Base-by-base conservation (phyloP, 2,329 filamentous ascomycete species). In the Phoma herbarum region DNA sequence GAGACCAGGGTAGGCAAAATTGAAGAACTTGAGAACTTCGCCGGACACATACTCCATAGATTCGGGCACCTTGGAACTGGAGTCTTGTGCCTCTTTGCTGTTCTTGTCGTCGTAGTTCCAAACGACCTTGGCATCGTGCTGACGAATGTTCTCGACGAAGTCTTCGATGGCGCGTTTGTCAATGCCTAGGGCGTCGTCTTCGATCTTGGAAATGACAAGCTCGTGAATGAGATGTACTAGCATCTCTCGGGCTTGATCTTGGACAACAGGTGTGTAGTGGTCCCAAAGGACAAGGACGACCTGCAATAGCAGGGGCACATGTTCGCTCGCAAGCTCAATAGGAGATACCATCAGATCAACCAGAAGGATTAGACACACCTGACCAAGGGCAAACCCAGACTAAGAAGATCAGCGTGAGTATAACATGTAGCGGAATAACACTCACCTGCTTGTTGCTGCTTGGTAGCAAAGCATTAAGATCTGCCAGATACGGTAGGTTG, bases 161-260 rank as follows among this genome's bases (percentile, higher is more conserved):
- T 92, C 88, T 75, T 99, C 94, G 45, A 97, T 93, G 0, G 87
- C 85, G 61, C 87, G 84, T 71, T 91, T 92, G 50, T 87, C 87
- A 2, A 88, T 86, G 18, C 83, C 84, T 7, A 88, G 84, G 46
- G 79, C 79, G 57, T 92, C 67, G 55, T 96, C 90, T 59, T 96
- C 88, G 44, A 89, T 83, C 67, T 86, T 87, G 1, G 87, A 88
- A 26, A 97, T 93, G 35, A 99, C 92, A 7, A 98, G 83, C 75
- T 98, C 95, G 69, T 99, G 95, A 45, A 99, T 96, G 18, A 99
- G 84, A 80, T 99, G 95, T 2, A 99, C 93, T 16, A 99, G 85
- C 93, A 99, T 97, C 77, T 99, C 95, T 47, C 93, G 88, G 28
- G 96, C 93, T 76, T 99, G 94, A 66, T 98, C 95, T 75, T 98